Conservation (phyloP, 2,329 filamentous ascomycete genomes). For the Madurella mycetomatis region DNA sequence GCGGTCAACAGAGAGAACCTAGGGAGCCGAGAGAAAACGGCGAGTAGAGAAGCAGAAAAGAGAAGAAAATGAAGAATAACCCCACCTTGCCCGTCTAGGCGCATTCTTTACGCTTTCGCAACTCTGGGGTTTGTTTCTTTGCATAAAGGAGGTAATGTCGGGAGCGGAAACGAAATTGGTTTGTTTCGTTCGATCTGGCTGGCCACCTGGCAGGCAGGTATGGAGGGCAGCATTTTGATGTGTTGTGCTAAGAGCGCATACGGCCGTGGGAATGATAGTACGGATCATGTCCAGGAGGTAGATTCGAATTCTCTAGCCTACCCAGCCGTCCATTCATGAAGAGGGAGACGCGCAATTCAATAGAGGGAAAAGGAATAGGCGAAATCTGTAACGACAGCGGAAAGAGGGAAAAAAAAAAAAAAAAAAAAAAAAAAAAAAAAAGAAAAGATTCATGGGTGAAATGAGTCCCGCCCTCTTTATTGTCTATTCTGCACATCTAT, state of each 20-base stretch:
- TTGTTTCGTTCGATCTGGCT: neutral
- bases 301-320: no score
- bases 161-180: neutral
- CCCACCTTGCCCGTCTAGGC: neutral
- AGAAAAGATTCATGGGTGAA: neutral
- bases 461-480: neutral
- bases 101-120: neutral
- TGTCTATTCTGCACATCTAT: slow-evolving; percentile 21
- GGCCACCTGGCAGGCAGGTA: neutral
- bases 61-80: slow-evolving; percentile 6
- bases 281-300: no score
- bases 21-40: slow-evolving; percentile 45
- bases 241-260: no score
- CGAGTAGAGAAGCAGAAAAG: slow-evolving; percentile 27
- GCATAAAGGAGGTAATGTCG: neutral
- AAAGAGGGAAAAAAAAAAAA: neutral
- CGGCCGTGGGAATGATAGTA: no score
- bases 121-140: neutral
- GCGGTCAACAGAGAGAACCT: slow-evolving; percentile 45
- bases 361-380: no score
- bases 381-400: neutral
- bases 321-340: no score
- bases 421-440: neutral
- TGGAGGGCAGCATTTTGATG: neutral
- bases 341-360: no score